Base-by-base conservation (phyloP, 1,284 basidiomycete species). In the Schizopora paradoxa region DNA sequence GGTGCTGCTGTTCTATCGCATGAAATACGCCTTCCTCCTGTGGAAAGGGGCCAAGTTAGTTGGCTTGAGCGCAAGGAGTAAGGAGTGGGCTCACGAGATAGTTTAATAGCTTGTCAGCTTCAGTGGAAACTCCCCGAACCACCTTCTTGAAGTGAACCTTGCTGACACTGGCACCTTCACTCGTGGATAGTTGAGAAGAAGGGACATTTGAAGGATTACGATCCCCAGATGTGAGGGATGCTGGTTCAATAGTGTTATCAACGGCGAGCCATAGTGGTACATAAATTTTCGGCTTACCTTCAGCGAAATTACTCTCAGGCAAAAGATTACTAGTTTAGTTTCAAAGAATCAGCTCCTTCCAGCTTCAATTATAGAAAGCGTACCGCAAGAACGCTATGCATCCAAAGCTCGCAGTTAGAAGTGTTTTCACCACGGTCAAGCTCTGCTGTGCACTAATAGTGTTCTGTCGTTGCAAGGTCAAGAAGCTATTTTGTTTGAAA, bases 11-110 rank as follows among this genome's bases (percentile, higher is more conserved):
- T 57, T 85, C 74, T 27, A 90, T 62, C 0, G 86, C 86, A 54
- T 89, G 82, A 54, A 87, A 87, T 43, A 89, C 85, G 0, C 87
- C 87, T 53, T 79, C 69, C 62, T 90, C 86, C 86, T 89, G 49
- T 1, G 40, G 41, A 51, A 41, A 27, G 36, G 41, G 28, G 44
- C 14, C n/a, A n/a, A n/a, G n/a, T n/a, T n/a, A n/a, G n/a, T n/a
- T n/a, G n/a, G n/a, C n/a, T 21, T 32, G 36, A 43, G 34, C n/a
- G 16, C 11, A n/a, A 38, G 23, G 27, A 48, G 28, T 31, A 42
- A 56, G 54, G 31, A 28, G 27, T 56, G 51, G 47, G 60, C 66
- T 39, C 50, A 88, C 87, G 63, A 91, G 58, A 55, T 84, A 89
- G 56, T 91, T 81, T 34, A 91, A 64, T 32, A 91, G 70, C 51